Evolutionary conservation across 2,329 filamentous ascomycete genomes (phyloP).

Genomic region (Penicillium corylophilum): DNA sequence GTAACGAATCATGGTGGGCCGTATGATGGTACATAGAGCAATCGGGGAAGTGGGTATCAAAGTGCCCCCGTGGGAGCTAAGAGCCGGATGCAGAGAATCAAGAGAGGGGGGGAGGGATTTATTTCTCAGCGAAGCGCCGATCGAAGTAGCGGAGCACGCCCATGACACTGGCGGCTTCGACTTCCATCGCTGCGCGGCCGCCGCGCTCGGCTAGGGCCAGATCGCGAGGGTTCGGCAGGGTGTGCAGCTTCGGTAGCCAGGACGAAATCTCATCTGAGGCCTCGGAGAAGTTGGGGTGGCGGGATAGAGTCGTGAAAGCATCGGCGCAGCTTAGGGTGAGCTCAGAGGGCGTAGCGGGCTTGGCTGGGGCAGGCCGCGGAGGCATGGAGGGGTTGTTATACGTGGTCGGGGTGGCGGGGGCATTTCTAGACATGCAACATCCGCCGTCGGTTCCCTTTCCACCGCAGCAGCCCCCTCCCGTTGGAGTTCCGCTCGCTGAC

Average conservation of each 20-base stretch:
- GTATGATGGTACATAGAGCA: slow-evolving; percentile 22
- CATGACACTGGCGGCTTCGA: slow-evolving; percentile 82
- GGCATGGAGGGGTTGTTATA: slow-evolving; percentile 22
- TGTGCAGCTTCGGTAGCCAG: slow-evolving; percentile 72
- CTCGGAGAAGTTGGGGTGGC: slow-evolving; percentile 72
- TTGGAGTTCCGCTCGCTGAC: slow-evolving; percentile 37
- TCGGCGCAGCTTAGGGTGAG: slow-evolving; percentile 66
- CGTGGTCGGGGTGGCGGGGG: slow-evolving; percentile 24
- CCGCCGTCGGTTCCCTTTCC: slow-evolving; percentile 60
- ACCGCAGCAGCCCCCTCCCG: slow-evolving; percentile 59
- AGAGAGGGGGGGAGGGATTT: slow-evolving; percentile 17
- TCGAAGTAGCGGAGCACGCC: slow-evolving; percentile 81
- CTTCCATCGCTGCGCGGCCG: slow-evolving; percentile 63
- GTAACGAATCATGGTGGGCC: slow-evolving; percentile 7
- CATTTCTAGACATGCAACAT: slow-evolving; percentile 56
- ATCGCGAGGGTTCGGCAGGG: slow-evolving; percentile 46
- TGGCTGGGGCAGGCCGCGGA: slow-evolving; percentile 23
- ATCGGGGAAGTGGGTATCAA: slow-evolving; percentile 27
- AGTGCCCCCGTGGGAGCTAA: slow-evolving; percentile 7
- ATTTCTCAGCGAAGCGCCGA: slow-evolving; percentile 60
- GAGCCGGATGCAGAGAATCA: slow-evolving; percentile 15
- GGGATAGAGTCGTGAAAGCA: slow-evolving; percentile 74
- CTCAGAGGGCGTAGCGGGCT: slow-evolving; percentile 33
- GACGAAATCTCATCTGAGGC: slow-evolving; percentile 72
- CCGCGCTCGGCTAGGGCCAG: slow-evolving; percentile 29